A percentile compares a stretch with the other conserved stretches of the same genome.
These are phyloP conservation scores for Coemansia sp. DNA, from an alignment of 192 early-diverging fungal genomes.

Conservation along the genomic window DNA sequence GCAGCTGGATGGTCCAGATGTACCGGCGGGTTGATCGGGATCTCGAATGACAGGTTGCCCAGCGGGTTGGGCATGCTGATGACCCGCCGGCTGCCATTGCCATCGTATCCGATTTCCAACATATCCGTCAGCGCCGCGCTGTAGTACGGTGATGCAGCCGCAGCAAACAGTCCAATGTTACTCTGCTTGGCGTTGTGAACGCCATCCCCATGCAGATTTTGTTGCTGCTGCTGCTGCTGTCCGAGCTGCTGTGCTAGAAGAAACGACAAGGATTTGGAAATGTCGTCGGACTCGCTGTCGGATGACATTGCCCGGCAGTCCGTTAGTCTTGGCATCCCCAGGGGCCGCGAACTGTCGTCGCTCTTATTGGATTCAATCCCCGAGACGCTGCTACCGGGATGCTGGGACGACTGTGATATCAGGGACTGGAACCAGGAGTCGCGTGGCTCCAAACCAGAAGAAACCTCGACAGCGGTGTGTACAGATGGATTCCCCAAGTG, in stretches of 20 bases:
- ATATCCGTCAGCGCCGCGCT: conserved; percentile 23
- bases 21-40: conserved; percentile 40
- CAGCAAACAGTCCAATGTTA: not conserved
- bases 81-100: conserved; percentile 28
- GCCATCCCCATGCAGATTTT: not conserved
- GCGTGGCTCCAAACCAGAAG: not conserved
- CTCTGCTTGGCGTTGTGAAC: not conserved
- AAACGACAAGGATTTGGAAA: conserved; percentile 39
- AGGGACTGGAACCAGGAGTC: conserved; percentile 36
- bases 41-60: conserved; percentile 44
- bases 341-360: not conserved
- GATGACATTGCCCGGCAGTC: conserved; percentile 7
- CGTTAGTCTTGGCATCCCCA: not conserved
- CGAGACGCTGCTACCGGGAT: not conserved
- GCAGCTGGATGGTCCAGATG: conserved; percentile 8
- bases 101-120: conserved; percentile 39
- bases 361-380: not conserved
- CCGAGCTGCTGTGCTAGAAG: conserved; percentile 34
- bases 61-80: conserved; percentile 55
- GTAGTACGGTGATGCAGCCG: conserved; percentile 1
- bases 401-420: conserved; percentile 15
- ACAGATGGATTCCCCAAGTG: not conserved
- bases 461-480: not conserved
- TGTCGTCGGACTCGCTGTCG: conserved; percentile 43
- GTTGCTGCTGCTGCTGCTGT: conserved; percentile 9